Conservation (phyloP, 805 yeast species). For the Saturnispora dispora region DNA sequence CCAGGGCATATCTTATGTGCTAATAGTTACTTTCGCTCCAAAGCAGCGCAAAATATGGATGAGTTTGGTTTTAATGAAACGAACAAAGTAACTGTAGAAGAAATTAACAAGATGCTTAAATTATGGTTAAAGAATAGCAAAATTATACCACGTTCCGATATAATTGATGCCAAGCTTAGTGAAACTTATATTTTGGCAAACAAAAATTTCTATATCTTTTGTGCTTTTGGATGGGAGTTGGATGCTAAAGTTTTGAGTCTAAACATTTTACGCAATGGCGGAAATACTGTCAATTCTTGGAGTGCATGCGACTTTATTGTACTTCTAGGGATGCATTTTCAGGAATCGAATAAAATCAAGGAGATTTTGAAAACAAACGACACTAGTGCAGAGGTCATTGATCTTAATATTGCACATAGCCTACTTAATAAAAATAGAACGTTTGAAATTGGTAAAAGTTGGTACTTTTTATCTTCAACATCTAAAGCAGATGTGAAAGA, state of each 20-base stretch:
- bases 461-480: background rate
- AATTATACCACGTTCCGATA: background rate
- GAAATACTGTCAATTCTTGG: background rate
- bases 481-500: background rate
- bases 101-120: background rate
- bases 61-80: slow-evolving; percentile 53
- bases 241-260: slow-evolving; percentile 1
- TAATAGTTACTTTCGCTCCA: background rate
- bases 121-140: background rate
- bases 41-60: slow-evolving; percentile 39
- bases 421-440: background rate
- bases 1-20: slow-evolving; percentile 43
- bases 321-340: background rate
- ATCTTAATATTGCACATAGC: too few species aligned
- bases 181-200: background rate
- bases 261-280: slow-evolving; percentile 8
- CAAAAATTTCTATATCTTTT: background rate
- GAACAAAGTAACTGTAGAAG: slow-evolving; percentile 12
- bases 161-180: background rate
- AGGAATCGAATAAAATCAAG: background rate
- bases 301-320: slow-evolving; percentile 2
- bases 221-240: background rate
- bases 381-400: background rate
- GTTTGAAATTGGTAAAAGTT: background rate
- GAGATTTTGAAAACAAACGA: background rate